Conservation (phyloP, 2,329 filamentous ascomycete genomes). For the Neonectria sp. region DNA sequence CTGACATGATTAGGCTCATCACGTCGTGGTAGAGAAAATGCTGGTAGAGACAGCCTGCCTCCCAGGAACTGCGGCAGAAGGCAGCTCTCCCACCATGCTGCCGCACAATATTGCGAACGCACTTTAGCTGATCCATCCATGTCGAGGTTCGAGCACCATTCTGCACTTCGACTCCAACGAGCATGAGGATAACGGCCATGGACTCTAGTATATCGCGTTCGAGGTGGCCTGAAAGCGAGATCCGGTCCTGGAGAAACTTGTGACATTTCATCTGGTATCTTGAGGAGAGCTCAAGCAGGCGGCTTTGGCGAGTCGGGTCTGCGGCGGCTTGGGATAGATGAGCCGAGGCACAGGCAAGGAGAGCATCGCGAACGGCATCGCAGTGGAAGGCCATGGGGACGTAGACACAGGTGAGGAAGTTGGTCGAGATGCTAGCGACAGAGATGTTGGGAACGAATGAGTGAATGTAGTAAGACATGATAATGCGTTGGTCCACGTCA, state of each 20-base stretch:
- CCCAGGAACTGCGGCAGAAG: slow-evolving; percentile 16
- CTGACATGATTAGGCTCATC: slow-evolving; percentile 24
- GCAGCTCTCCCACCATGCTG: slow-evolving; percentile 1
- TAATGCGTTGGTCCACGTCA: slow-evolving; percentile 9
- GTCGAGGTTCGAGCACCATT: slow-evolving; percentile 13
- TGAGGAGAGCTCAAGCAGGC: neutral
- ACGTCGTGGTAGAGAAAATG: slow-evolving; percentile 27
- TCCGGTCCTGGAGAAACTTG: neutral
- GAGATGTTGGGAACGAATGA: slow-evolving; percentile 15
- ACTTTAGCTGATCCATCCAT: slow-evolving; percentile 25
- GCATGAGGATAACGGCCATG: slow-evolving; percentile 18
- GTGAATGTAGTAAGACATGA: slow-evolving; percentile 28
- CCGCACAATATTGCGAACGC: slow-evolving; percentile 14
- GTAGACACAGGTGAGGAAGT: slow-evolving; percentile 21
- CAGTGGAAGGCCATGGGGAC: slow-evolving; percentile 29
- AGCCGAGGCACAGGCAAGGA: slow-evolving; percentile 20
- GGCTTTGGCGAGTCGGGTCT: neutral
- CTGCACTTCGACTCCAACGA: slow-evolving; percentile 22
- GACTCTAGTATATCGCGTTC: neutral
- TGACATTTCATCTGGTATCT: slow-evolving; percentile 10
- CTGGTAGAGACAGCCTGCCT: slow-evolving; percentile 11
- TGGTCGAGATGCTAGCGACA: neutral
- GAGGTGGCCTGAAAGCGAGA: neutral
- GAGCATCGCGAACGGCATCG: slow-evolving; percentile 11
- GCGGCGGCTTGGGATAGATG: slow-evolving; percentile 15